A percentile compares a stretch with the other conserved stretches of the same genome.
phyloP scores from a whole-genome alignment of 2,329 filamentous ascomycete species.

The Colletotrichum aenigma region DNA sequence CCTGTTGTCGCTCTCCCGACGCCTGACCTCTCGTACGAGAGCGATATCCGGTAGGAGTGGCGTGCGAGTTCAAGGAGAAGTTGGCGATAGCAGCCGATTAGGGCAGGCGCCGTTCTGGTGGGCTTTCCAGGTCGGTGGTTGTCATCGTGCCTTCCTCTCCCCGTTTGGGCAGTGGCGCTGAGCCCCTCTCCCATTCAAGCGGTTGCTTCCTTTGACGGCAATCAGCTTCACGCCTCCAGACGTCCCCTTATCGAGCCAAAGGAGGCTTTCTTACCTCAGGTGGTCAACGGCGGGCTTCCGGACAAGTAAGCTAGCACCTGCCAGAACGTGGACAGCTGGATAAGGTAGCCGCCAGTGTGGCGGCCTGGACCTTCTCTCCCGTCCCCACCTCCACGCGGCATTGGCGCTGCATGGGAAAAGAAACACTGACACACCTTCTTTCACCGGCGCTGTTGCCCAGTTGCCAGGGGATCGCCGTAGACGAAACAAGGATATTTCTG shows the following conservation, averaged over 20 bases:
- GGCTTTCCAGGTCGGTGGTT: background rate
- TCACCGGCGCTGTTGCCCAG: background rate
- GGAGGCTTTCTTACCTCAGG: background rate
- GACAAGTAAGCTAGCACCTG: background rate
- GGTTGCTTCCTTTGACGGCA: background rate
- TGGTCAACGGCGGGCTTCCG: background rate
- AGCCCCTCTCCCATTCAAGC: background rate
- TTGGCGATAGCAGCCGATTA: background rate
- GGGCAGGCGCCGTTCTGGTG: background rate
- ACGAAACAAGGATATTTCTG: slow-evolving; percentile 1
- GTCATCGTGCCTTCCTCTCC: background rate
- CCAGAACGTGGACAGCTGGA: background rate
- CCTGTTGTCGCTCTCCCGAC: background rate
- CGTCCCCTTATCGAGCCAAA: background rate
- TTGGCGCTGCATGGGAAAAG: slow-evolving; percentile 8
- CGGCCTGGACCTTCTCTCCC: background rate
- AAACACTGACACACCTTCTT: slow-evolving; percentile 10
- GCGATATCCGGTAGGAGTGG: background rate
- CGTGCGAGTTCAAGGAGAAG: background rate
- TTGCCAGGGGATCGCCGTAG: background rate
- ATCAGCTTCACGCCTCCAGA: background rate
- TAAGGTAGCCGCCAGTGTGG: background rate
- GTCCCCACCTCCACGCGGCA: slow-evolving; percentile 8
- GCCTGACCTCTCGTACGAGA: slow-evolving; percentile 3
- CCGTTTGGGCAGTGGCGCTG: background rate